Evolutionary conservation across 2,329 filamentous ascomycete species (phyloP).

Genomic region (Aspergillus niger): DNA sequence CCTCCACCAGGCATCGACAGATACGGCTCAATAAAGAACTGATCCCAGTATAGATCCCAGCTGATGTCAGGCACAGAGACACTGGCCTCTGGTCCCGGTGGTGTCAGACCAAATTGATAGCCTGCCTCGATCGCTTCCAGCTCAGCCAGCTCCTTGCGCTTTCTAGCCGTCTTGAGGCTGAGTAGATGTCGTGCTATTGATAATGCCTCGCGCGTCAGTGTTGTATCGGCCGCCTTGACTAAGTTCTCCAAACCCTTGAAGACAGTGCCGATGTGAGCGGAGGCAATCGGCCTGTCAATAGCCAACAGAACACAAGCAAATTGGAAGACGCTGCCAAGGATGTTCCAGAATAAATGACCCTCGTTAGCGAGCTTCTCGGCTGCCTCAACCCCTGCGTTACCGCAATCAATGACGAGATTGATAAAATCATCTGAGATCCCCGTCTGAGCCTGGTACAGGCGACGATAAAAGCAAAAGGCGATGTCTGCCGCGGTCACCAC

Average conservation of each 20-base stretch:
- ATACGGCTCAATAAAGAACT: conserved; percentile 36
- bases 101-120: conserved; percentile 19
- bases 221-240: conserved; percentile 29
- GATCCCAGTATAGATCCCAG: conserved; percentile 32
- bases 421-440: conserved; percentile 26
- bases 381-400: conserved; percentile 25
- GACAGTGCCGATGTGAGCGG: conserved; percentile 21
- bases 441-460: conserved; percentile 31
- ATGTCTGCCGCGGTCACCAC: conserved; percentile 34
- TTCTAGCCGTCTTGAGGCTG: conserved; percentile 30
- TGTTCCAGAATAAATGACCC: conserved; percentile 33
- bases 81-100: conserved; percentile 15
- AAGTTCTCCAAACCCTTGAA: conserved; percentile 32
- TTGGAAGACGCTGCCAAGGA: conserved; percentile 36
- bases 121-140: conserved; percentile 31
- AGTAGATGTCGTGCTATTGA: conserved; percentile 34
- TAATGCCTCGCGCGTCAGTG: conserved; percentile 30
- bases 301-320: conserved; percentile 34
- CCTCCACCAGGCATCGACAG: conserved; percentile 28
- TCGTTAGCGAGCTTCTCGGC: conserved; percentile 26
- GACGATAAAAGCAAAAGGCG: conserved; percentile 37
- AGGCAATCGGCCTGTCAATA: conserved; percentile 28
- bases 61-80: conserved; percentile 22
- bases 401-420: conserved; percentile 26
- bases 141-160: conserved; percentile 31